Evolutionary conservation across 2,329 filamentous ascomycete species (phyloP).

Genomic region (Colletotrichum trifolii): DNA sequence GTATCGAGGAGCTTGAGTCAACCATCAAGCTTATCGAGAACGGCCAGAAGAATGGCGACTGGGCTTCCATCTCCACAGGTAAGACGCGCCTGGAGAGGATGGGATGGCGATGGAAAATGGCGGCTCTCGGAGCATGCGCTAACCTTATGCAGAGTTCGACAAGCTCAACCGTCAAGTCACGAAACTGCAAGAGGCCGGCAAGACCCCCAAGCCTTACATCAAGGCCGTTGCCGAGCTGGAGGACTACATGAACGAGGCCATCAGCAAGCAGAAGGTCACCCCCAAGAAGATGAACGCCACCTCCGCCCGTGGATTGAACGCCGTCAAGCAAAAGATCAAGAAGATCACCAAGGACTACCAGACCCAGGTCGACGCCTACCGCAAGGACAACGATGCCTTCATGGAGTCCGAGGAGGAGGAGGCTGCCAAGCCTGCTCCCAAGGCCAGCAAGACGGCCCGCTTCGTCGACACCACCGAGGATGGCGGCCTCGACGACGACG

Average conservation of each 20-base stretch:
- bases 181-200: conserved; percentile 81
- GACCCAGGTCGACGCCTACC: conserved; percentile 86
- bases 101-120: not conserved
- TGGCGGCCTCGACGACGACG: conserved; percentile 74
- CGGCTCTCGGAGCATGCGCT: conserved; percentile 14
- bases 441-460: conserved; percentile 62
- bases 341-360: conserved; percentile 98
- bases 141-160: conserved; percentile 78
- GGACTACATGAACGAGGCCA: conserved; percentile 91
- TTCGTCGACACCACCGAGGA: conserved; percentile 60
- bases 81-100: conserved; percentile 48
- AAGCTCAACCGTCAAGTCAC: conserved; percentile 89
- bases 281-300: conserved; percentile 99
- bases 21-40: conserved; percentile 95
- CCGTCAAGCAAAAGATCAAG: conserved; percentile 97
- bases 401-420: conserved; percentile 88
- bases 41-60: conserved; percentile 96
- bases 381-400: conserved; percentile 84
- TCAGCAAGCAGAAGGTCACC: conserved; percentile 94
- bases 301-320: conserved; percentile 92
- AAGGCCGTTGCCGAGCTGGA: conserved; percentile 93
- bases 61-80: conserved; percentile 92
- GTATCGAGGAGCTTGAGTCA: conserved; percentile 90
- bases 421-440: conserved; percentile 61
- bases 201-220: conserved; percentile 90